phyloP scores from a whole-genome alignment of 2,329 filamentous ascomycete genomes.

The Fusarium setosum region DNA sequence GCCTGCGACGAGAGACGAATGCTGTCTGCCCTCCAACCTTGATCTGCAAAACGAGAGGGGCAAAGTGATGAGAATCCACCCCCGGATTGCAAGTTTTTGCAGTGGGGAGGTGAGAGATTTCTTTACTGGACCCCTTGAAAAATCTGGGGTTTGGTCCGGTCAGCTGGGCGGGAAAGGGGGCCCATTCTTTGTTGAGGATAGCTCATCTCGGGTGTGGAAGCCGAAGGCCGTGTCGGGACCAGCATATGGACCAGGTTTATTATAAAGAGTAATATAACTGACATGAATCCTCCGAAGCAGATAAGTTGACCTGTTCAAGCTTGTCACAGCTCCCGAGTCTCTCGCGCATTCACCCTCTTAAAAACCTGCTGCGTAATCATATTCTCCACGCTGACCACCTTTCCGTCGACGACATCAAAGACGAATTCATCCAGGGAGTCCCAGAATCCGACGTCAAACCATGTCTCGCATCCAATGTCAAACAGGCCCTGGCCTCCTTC shows the following conservation, averaged over 20 bases:
- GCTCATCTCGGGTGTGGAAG: background rate
- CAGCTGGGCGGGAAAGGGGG: background rate
- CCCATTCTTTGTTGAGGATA: background rate
- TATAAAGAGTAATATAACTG: too few relatives aligned
- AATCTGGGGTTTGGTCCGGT: background rate
- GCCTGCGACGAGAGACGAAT: too few relatives aligned
- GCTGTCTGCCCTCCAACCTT: too few relatives aligned
- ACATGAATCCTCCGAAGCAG: too few relatives aligned
- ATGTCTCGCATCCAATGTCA: background rate
- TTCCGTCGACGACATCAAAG: background rate
- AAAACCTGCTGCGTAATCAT: background rate
- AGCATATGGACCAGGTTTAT: too few relatives aligned
- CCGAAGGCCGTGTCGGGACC: too few relatives aligned
- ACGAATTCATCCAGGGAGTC: background rate
- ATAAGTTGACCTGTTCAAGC: too few relatives aligned
- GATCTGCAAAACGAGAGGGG: background rate
- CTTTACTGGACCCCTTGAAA: background rate
- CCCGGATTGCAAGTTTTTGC: background rate
- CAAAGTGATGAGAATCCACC: background rate
- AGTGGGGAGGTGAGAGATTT: background rate
- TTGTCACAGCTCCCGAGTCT: too few relatives aligned
- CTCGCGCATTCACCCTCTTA: background rate
- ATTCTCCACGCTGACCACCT: background rate
- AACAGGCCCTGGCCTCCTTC: background rate
- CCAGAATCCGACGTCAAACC: constrained; percentile 1